phyloP scores from a whole-genome alignment of 208 protist genomes.

The Leishmania martiniquensis region DNA sequence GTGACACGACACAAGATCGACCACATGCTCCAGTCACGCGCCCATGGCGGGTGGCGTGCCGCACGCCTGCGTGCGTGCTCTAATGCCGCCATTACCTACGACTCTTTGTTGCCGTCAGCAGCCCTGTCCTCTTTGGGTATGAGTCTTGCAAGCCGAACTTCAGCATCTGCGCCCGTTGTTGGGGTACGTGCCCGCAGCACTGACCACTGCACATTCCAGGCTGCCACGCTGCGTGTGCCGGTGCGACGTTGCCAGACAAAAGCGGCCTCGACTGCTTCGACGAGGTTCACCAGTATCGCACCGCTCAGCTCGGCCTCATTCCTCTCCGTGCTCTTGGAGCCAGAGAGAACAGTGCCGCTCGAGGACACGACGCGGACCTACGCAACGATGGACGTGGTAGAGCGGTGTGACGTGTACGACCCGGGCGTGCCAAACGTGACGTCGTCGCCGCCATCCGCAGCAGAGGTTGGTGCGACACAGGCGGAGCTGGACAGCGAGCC shows the following conservation, averaged over 20 bases:
- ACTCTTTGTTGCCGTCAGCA: background rate
- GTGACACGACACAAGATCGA: background rate
- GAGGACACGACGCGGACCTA: constrained; percentile 80
- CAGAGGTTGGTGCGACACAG: background rate
- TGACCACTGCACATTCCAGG: background rate
- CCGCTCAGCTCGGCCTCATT: constrained; percentile 33
- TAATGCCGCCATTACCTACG: background rate
- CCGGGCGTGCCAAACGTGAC: constrained; percentile 53
- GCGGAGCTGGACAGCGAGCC: background rate
- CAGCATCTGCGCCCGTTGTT: background rate
- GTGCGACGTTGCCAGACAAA: constrained; percentile 3
- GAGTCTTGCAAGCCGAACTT: background rate
- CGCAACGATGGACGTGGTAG: constrained; percentile 82
- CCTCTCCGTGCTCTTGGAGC: constrained; percentile 64
- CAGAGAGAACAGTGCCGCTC: constrained; percentile 59
- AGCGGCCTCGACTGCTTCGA: background rate
- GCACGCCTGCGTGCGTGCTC: background rate
- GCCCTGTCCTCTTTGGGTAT: background rate
- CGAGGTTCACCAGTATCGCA: background rate
- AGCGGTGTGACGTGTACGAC: constrained; percentile 64
- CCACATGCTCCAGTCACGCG: background rate
- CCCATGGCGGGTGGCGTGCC: background rate
- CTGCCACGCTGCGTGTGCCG: background rate
- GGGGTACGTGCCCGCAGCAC: background rate
- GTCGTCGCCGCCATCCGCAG: background rate